Base-by-base conservation (phyloP, 108 stramenopile genomes). In the Cylindrotheca fusiformis region DNA sequence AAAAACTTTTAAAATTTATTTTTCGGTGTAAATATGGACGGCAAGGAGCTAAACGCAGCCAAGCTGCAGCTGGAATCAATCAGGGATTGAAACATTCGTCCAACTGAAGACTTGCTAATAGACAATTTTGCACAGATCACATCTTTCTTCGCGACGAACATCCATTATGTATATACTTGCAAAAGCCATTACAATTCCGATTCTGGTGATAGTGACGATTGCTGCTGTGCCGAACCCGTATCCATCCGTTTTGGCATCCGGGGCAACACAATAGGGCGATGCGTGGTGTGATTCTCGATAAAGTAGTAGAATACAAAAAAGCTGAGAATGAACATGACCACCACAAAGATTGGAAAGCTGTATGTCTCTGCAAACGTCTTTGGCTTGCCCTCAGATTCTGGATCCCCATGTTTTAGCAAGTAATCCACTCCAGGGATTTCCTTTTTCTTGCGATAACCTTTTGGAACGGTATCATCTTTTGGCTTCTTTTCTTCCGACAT, bases 361-460 rank as follows among this genome's bases (percentile, higher is more conserved):
- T 45, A 12, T 6, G 20, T 52, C 29, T 69, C 58, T 18, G 20
- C 41, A 31, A 20, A 53, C 1, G 58, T 69, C 59, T 41, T 52
- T 29, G 58, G 58, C 23, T 58, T 32, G 23, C 60, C 56, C 20
- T 50, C 58, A 4, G 68, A 60, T 25, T 69, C 58, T 4, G 68
- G 68, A 57, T 69, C 68, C 29, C 68, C 68, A 50, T 59, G 55
- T 8, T 31, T 25, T 5, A 69, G 48, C 20, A 69, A 36, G 27
- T 60, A 33, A 5, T 23, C 41, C 0, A 69, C 58, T 1, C 50
- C 36, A 8, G 68, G 68, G 31, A 69, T 2, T 36, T 27, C 21
- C 52, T 67, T 65, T 54, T 29, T 24, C 5, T 3, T 4, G 3
- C 17, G 17, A 27, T 23, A 14, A 19, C 19, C 31, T 21, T 56